Percentiles rank a stretch among this genome's conserved stretches.
These are phyloP conservation scores for Hortiboletus campestris DNA, from an alignment of 768 basidiomycete genomes.

Conservation along the genomic window DNA sequence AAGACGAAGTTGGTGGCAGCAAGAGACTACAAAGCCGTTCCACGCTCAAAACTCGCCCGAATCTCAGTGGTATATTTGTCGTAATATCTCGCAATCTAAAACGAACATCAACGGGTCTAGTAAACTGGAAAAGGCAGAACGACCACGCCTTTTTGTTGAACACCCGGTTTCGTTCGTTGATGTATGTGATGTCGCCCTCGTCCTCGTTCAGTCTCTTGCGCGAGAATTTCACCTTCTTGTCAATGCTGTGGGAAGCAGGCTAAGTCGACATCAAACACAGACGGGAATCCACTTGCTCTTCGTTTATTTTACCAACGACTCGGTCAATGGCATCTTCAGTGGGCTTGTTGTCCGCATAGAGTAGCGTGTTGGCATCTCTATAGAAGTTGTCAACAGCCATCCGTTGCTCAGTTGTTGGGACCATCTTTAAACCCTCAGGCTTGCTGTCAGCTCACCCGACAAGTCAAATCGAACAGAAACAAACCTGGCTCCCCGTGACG, in stretches of 20 bases:
- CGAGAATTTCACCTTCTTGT: slow-evolving; percentile 88
- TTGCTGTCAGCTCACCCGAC: slow-evolving; percentile 9
- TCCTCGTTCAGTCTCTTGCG: slow-evolving; percentile 88
- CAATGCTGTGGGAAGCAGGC: slow-evolving; percentile 51
- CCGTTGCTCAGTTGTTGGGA: slow-evolving; percentile 58
- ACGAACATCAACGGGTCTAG: not conserved
- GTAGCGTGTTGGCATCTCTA: slow-evolving; percentile 87
- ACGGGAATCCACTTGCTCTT: slow-evolving; percentile 62
- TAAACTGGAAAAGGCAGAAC: not conserved
- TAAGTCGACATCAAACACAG: not conserved
- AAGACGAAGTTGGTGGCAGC: no score
- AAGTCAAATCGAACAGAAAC: slow-evolving; percentile 14
- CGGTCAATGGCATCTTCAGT: slow-evolving; percentile 93
- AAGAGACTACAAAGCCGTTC: slow-evolving; percentile 82
- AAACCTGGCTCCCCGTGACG: slow-evolving; percentile 42
- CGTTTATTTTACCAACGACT: slow-evolving; percentile 87
- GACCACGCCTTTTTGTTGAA: slow-evolving; percentile 90
- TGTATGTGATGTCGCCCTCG: slow-evolving; percentile 96
- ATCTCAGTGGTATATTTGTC: slow-evolving; percentile 97
- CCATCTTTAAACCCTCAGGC: slow-evolving; percentile 37
- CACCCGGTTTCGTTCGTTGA: slow-evolving; percentile 96
- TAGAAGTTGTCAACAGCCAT: slow-evolving; percentile 81
- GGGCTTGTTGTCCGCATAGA: slow-evolving; percentile 95
- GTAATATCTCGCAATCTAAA: slow-evolving; percentile 88
- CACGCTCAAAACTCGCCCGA: slow-evolving; percentile 95